These are phyloP conservation scores for Myriosclerotinia curreyana DNA, from an alignment of 2,329 filamentous ascomycete genomes.

Conservation along the genomic window DNA sequence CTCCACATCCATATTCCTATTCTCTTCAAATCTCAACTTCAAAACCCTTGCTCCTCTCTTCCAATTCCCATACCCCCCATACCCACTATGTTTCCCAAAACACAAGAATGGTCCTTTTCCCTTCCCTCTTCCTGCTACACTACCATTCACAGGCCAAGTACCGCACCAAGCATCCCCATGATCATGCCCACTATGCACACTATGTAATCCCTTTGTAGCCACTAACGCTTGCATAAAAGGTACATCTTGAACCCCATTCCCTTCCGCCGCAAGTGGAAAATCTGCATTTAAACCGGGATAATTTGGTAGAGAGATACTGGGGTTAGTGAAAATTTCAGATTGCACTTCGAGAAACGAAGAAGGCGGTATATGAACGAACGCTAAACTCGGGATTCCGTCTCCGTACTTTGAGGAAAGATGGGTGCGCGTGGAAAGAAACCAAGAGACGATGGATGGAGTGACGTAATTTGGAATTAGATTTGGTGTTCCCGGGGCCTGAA, in stretches of 20 bases:
- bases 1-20: conserved; percentile 45
- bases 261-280: conserved; percentile 37
- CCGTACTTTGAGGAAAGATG: conserved; percentile 38
- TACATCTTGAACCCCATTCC: conserved; percentile 47
- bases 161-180: conserved; percentile 61
- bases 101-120: conserved; percentile 50
- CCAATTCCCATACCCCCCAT: conserved; percentile 67
- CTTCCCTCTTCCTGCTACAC: conserved; percentile 21
- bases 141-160: conserved; percentile 46
- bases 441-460: conserved; percentile 44
- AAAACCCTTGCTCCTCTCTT: conserved; percentile 59
- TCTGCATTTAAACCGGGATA: conserved; percentile 50
- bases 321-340: conserved; percentile 26
- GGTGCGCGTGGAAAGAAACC: conserved; percentile 44
- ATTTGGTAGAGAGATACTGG: conserved; percentile 36
- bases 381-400: conserved; percentile 47
- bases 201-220: conserved; percentile 53
- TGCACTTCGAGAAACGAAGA: conserved; percentile 45
- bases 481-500: conserved; percentile 39
- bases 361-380: conserved; percentile 54
- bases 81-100: conserved; percentile 64
- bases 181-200: conserved; percentile 63
- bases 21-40: conserved; percentile 45
- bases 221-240: conserved; percentile 62
- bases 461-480: conserved; percentile 45